These are phyloP conservation scores for Salix udensis DNA, from an alignment of 345 rosid genomes.

Conservation along the genomic window DNA sequence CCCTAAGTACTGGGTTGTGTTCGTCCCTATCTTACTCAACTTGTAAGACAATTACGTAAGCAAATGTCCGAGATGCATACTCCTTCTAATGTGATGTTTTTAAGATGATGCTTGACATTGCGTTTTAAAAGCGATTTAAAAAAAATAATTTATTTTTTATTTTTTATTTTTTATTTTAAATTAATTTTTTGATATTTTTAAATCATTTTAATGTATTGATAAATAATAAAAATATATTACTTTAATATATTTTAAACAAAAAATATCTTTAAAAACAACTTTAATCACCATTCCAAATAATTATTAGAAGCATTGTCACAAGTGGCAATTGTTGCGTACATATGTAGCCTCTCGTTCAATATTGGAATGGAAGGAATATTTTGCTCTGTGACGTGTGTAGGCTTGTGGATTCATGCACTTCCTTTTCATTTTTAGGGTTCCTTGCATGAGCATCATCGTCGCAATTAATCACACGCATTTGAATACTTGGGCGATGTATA, in stretches of 20 bases:
- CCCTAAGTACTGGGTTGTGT: not conserved
- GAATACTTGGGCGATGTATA: too few relatives aligned
- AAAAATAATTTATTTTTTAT: too few relatives aligned
- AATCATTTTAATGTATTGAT: too few relatives aligned
- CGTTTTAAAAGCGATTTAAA: too few relatives aligned
- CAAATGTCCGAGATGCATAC: not conserved
- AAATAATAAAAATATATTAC: too few relatives aligned
- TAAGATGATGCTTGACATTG: not conserved
- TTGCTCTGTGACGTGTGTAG: not conserved
- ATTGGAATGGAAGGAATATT: not conserved
- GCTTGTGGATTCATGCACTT: not conserved
- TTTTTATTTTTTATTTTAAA: too few relatives aligned
- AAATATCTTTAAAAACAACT: too few relatives aligned
- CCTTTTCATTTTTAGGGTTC: not conserved
- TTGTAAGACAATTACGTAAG: not conserved
- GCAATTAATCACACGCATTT: too few relatives aligned
- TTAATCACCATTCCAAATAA: accelerated
- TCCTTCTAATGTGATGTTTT: not conserved
- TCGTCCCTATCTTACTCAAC: not conserved
- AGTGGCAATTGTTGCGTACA: not conserved
- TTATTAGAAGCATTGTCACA: not conserved
- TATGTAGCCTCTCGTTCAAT: too few relatives aligned
- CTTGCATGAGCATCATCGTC: not conserved
- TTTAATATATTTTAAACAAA: too few relatives aligned
- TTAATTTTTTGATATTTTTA: too few relatives aligned